Evolutionary conservation across 1,139 yeast species (phyloP).

Genomic region (Arxiozyma slooffiae): DNA sequence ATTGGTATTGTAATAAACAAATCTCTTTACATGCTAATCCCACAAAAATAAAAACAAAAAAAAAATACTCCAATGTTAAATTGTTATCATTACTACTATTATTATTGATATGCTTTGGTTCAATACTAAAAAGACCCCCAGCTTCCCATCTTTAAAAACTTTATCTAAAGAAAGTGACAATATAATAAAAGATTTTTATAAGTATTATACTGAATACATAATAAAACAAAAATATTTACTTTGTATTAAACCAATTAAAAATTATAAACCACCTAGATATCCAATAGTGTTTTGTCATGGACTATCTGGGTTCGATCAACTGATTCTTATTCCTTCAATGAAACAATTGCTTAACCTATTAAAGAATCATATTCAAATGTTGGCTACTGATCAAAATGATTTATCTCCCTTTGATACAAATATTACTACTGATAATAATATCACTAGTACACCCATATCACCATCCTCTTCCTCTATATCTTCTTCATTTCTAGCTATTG

Average conservation of each 20-base stretch:
- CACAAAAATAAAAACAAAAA: background rate
- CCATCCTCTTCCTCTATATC: background rate
- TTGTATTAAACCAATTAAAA: slow-evolving; percentile 4
- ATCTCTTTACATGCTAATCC: too few relatives aligned
- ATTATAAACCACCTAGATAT: slow-evolving; percentile 36
- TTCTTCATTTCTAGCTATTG: slow-evolving; percentile 36
- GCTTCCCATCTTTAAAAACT: background rate
- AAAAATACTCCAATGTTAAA: background rate
- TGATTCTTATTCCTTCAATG: slow-evolving; percentile 42
- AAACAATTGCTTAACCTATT: slow-evolving; percentile 26
- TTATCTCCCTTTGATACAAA: background rate
- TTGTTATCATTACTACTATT: background rate
- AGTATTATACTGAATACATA: background rate
- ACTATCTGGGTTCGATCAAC: slow-evolving; percentile 64
- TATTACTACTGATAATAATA: background rate
- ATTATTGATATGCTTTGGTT: background rate
- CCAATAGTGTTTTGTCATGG: slow-evolving; percentile 84
- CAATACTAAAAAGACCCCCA: background rate
- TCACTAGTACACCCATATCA: background rate
- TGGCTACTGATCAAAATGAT: slow-evolving; percentile 12
- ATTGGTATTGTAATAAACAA: too few relatives aligned
- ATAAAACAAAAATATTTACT: background rate
- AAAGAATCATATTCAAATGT: slow-evolving; percentile 14
- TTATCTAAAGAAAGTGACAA: background rate
- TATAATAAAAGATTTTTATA: background rate